A percentile compares a stretch with the other conserved stretches of the same genome.
Evolutionary conservation across 225 moss, liverwort and hornwort genomes (phyloP).

Genomic region (Polytrichum formosum): DNA sequence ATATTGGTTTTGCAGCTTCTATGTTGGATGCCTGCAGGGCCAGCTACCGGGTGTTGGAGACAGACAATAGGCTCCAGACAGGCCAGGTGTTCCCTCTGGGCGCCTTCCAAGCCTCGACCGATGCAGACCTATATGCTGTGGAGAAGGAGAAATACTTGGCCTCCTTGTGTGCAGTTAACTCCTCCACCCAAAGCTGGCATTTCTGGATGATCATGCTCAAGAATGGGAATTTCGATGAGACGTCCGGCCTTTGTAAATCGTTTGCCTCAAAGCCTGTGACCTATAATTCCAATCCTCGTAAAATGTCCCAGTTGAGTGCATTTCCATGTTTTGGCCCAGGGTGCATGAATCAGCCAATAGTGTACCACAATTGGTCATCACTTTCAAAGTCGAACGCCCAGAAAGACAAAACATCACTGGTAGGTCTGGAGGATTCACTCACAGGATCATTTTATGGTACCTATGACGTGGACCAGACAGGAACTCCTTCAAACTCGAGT

Average conservation of each 20-base stretch:
- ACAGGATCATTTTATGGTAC: conserved; percentile 75
- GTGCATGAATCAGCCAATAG: conserved; percentile 88
- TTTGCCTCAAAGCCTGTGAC: conserved; percentile 23
- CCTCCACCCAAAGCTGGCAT: conserved; percentile 43
- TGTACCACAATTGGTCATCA: conserved; percentile 55
- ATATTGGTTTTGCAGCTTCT: conserved; percentile 6
- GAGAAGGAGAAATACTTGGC: conserved; percentile 87
- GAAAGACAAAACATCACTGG: not conserved
- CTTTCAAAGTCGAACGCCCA: not conserved
- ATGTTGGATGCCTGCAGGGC: conserved; percentile 22
- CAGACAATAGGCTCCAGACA: conserved; percentile 54
- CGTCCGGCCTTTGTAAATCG: conserved; percentile 57
- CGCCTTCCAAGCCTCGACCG: conserved; percentile 29
- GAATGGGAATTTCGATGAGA: conserved; percentile 76
- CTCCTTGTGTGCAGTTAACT: conserved; percentile 39
- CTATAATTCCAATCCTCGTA: conserved; percentile 16
- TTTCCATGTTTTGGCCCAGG: conserved; percentile 88
- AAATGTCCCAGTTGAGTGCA: conserved; percentile 23
- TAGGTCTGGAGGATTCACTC: conserved; percentile 13
- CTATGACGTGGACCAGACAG: conserved; percentile 52
- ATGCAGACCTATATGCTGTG: conserved; percentile 66
- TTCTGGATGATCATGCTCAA: conserved; percentile 99
- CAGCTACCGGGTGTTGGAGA: conserved; percentile 37
- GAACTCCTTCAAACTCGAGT: conserved; percentile 2
- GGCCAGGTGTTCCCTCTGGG: conserved; percentile 62